phyloP scores from a whole-genome alignment of 2,329 filamentous ascomycete genomes.

The Epichloe scottii region DNA sequence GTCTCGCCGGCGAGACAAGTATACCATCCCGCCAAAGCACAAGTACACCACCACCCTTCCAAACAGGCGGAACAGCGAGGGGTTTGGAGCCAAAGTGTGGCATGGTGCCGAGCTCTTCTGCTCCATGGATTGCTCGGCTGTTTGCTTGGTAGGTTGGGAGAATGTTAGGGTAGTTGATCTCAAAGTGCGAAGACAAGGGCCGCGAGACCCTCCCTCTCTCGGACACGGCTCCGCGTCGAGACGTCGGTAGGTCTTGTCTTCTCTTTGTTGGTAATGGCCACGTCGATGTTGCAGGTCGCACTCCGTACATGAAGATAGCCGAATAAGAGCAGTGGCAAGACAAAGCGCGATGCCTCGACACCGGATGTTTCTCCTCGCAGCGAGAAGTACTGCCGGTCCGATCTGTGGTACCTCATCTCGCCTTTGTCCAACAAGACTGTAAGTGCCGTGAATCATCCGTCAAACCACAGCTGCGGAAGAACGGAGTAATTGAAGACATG shows the following conservation, averaged over 20 bases:
- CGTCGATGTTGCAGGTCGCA: constrained; percentile 5
- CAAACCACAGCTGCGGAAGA: background rate
- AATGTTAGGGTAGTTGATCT: background rate
- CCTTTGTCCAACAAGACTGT: constrained; percentile 19
- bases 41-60: constrained; percentile 1
- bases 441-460: constrained; percentile 3
- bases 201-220: background rate
- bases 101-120: background rate
- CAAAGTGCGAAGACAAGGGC: constrained; percentile 1
- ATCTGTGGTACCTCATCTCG: constrained; percentile 30
- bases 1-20: constrained; percentile 10
- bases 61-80: background rate
- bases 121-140: background rate
- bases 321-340: constrained; percentile 2
- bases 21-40: constrained; percentile 4
- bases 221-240: background rate
- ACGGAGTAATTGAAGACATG: constrained; percentile 8
- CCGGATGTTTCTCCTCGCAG: constrained; percentile 12
- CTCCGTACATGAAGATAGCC: constrained; percentile 1
- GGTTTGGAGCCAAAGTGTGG: background rate
- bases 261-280: constrained; percentile 1
- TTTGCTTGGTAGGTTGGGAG: background rate
- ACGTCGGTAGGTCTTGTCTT: constrained; percentile 2
- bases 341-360: constrained; percentile 4
- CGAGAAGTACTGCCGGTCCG: constrained; percentile 20